Evolutionary conservation across 257 asterid genomes (phyloP).

Genomic region (Cruciata laevipes): DNA sequence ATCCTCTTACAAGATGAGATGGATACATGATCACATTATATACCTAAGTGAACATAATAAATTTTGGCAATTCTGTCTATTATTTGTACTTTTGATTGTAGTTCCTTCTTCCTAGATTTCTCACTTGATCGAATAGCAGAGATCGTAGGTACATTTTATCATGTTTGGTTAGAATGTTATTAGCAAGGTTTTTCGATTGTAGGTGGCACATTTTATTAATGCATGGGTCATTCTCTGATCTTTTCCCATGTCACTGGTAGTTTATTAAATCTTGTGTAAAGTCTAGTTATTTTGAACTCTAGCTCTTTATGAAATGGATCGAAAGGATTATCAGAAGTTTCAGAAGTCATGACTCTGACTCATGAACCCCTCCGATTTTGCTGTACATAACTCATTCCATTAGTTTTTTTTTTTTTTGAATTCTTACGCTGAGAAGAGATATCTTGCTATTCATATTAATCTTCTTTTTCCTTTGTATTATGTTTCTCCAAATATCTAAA

Average conservation of each 20-base stretch:
- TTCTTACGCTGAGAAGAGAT: no score
- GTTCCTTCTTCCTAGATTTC: background rate
- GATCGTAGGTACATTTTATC: background rate
- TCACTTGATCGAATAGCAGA: background rate
- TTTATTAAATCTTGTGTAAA: background rate
- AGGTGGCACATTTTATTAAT: background rate
- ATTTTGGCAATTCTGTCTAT: background rate
- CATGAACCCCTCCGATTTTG: no score
- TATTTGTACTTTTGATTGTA: background rate
- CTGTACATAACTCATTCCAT: no score
- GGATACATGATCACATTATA: constrained; percentile 23
- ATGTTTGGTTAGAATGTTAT: no score
- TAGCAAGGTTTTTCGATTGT: background rate
- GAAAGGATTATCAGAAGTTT: no score
- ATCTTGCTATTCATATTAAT: no score
- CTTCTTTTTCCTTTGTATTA: no score
- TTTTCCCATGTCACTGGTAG: background rate
- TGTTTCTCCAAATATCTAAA: no score
- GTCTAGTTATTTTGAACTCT: background rate
- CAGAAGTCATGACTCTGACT: no score
- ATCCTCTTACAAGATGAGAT: constrained; percentile 80
- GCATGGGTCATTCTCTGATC: background rate
- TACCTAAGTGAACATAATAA: background rate
- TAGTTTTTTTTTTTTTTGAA: no score
- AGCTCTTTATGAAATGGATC: background rate